Evolutionary conservation across 768 basidiomycete species (phyloP).

Genomic region (Candolleomyces eurysporus): DNA sequence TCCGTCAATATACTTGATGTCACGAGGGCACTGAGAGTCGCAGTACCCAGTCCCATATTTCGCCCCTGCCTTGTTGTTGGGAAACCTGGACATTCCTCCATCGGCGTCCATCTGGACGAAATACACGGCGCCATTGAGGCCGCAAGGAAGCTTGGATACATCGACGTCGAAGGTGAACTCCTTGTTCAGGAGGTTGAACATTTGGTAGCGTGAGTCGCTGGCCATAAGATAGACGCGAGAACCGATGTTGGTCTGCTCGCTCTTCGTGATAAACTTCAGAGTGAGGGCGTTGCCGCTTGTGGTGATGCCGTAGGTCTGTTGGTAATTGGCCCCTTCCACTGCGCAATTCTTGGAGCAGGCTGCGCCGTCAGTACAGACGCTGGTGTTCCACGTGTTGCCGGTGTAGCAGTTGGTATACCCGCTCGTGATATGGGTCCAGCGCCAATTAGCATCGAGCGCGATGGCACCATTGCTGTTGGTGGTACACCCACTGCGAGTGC

Average conservation of each 20-base stretch:
- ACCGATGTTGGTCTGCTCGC: constrained; percentile 37
- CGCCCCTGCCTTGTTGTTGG: constrained; percentile 53
- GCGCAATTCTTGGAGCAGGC: constrained; percentile 47
- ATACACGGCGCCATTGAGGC: constrained; percentile 62
- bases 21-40: constrained; percentile 61
- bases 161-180: constrained; percentile 64
- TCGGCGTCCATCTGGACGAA: constrained; percentile 60
- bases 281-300: constrained; percentile 44
- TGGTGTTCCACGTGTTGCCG: constrained; percentile 53
- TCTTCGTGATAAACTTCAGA: constrained; percentile 45
- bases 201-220: constrained; percentile 39
- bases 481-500: constrained; percentile 36
- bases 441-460: constrained; percentile 52
- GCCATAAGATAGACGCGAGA: constrained; percentile 52
- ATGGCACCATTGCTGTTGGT: constrained; percentile 24
- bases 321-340: constrained; percentile 47
- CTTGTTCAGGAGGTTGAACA: constrained; percentile 52
- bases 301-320: constrained; percentile 50
- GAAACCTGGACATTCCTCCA: constrained; percentile 46
- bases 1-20: constrained; percentile 64
- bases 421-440: constrained; percentile 41
- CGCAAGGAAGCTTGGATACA: constrained; percentile 54
- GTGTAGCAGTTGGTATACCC: constrained; percentile 49
- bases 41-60: constrained; percentile 67
- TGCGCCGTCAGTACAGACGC: constrained; percentile 45